Evolutionary conservation across 2,329 filamentous ascomycete species (phyloP).

Genomic region (Lasiodiplodia theobromae): DNA sequence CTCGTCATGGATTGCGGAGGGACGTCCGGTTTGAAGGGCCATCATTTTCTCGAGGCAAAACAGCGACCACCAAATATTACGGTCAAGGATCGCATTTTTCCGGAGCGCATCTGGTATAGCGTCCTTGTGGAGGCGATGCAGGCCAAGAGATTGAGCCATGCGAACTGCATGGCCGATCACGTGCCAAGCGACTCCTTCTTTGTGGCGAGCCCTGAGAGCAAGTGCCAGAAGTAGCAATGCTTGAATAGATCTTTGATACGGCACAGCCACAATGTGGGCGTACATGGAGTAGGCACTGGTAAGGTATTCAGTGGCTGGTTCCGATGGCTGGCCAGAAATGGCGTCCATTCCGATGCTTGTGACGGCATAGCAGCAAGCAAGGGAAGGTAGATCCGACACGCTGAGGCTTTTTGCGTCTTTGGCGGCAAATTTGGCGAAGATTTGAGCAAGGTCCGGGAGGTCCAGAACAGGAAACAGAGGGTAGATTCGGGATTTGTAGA

Average conservation of each 20-base stretch:
- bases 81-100: not conserved
- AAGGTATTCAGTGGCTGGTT: slow-evolving; percentile 12
- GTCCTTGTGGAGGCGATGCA: slow-evolving; percentile 20
- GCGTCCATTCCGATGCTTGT: slow-evolving; percentile 23
- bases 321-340: not conserved
- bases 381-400: not conserved
- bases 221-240: slow-evolving; percentile 25
- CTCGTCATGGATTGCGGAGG: not conserved
- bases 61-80: slow-evolving; percentile 2
- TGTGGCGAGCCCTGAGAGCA: slow-evolving; percentile 26
- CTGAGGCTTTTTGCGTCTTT: not conserved
- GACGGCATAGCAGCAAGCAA: not conserved
- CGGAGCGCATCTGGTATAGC: not conserved
- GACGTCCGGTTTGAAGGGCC: slow-evolving; percentile 4
- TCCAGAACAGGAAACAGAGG: slow-evolving; percentile 10
- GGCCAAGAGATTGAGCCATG: slow-evolving; percentile 29
- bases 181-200: slow-evolving; percentile 22
- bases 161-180: slow-evolving; percentile 24
- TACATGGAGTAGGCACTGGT: slow-evolving; percentile 17
- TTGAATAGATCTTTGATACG: slow-evolving; percentile 22
- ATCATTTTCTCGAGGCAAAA: slow-evolving; percentile 10
- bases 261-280: slow-evolving; percentile 10
- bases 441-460: not conserved
- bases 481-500: not conserved
- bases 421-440: not conserved